Percentiles rank a stretch among this genome's conserved stretches.
These are phyloP conservation scores for Ustilago tritici DNA, from an alignment of 1,284 basidiomycete species.

Conservation along the genomic window DNA sequence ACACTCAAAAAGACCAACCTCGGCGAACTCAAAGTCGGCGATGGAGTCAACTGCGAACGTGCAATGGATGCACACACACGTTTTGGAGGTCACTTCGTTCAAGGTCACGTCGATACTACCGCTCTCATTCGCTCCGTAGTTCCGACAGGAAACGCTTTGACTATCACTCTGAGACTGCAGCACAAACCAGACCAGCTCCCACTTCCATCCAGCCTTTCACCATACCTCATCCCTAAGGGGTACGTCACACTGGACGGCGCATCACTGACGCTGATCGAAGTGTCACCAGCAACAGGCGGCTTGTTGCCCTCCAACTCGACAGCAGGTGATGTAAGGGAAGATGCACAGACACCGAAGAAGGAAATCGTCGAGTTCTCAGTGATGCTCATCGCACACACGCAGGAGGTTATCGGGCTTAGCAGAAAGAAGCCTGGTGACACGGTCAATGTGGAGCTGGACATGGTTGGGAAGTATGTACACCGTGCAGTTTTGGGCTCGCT, in stretches of 20 bases:
- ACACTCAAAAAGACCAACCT: conserved; percentile 91
- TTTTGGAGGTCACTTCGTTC: conserved; percentile 97
- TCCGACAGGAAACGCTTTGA: conserved; percentile 86
- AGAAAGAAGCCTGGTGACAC: conserved; percentile 63
- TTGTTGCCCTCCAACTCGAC: conserved; percentile 52
- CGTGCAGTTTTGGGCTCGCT: conserved; percentile 58
- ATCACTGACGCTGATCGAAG: conserved; percentile 88
- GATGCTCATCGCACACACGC: conserved; percentile 69
- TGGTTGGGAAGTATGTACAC: conserved; percentile 69
- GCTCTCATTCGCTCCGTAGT: conserved; percentile 73
- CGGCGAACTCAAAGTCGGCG: conserved; percentile 79
- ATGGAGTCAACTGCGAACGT: conserved; percentile 92
- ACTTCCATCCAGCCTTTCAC: conserved; percentile 79
- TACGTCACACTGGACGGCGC: conserved; percentile 95
- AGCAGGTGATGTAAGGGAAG: conserved; percentile 45
- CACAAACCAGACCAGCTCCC: conserved; percentile 70
- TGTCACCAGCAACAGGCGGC: conserved; percentile 71
- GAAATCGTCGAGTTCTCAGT: conserved; percentile 67
- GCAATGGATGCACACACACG: conserved; percentile 89
- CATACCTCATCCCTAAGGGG: conserved; percentile 93
- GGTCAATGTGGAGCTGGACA: conserved; percentile 69
- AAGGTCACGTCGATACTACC: conserved; percentile 83
- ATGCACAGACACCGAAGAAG: conserved; percentile 35
- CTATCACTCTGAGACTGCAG: conserved; percentile 79
- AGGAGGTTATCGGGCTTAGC: conserved; percentile 66